These are phyloP conservation scores for Fusarium marasasianum DNA, from an alignment of 2,329 filamentous ascomycete species.

Conservation along the genomic window DNA sequence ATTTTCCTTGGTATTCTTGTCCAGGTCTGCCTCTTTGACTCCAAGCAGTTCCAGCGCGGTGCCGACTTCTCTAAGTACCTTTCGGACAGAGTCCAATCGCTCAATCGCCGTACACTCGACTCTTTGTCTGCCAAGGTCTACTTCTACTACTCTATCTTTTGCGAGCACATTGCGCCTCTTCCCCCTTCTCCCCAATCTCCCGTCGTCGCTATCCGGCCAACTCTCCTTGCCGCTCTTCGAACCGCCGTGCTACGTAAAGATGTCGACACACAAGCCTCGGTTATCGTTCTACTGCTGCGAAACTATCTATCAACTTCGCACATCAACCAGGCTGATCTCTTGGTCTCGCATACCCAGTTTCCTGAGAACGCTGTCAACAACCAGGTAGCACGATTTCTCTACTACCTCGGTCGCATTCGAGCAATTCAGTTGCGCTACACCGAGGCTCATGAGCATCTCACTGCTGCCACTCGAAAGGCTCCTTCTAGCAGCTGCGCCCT, in stretches of 20 bases:
- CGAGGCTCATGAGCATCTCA: slow-evolving; percentile 93
- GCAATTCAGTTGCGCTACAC: slow-evolving; percentile 97
- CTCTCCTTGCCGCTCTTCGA: slow-evolving; percentile 85
- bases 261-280: slow-evolving; percentile 94
- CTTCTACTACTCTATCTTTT: slow-evolving; percentile 97
- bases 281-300: slow-evolving; percentile 92
- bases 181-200: slow-evolving; percentile 90
- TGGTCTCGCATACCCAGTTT: slow-evolving; percentile 96
- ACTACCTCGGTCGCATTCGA: slow-evolving; percentile 95
- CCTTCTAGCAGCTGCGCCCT: slow-evolving; percentile 88
- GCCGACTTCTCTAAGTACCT: slow-evolving; percentile 85
- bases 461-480: slow-evolving; percentile 92
- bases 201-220: slow-evolving; percentile 85
- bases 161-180: slow-evolving; percentile 86
- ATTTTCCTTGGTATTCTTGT: slow-evolving; percentile 87
- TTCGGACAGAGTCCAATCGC: slow-evolving; percentile 82
- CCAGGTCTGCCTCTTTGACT: slow-evolving; percentile 89
- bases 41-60: slow-evolving; percentile 81
- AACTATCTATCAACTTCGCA: slow-evolving; percentile 97
- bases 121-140: slow-evolving; percentile 94
- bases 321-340: slow-evolving; percentile 93
- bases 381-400: slow-evolving; percentile 95
- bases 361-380: slow-evolving; percentile 95
- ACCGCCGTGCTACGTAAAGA: slow-evolving; percentile 98
- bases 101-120: slow-evolving; percentile 94